These are phyloP conservation scores for Craspedostauros australis DNA, from an alignment of 108 stramenopile species.

Conservation along the genomic window DNA sequence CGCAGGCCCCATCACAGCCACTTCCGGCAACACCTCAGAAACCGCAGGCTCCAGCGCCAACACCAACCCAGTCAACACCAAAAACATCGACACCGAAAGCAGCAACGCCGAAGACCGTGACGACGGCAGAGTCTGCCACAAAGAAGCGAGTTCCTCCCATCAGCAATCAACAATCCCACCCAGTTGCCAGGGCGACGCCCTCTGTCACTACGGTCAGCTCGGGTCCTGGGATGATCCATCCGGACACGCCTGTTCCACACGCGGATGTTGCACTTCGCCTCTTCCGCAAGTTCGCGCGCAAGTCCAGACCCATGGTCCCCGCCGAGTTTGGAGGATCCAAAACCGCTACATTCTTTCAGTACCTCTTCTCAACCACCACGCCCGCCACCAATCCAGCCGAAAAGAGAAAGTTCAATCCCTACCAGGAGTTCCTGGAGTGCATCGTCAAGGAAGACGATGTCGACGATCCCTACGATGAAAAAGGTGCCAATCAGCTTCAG, in stretches of 20 bases:
- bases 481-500: background rate
- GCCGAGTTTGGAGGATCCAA: conserved; percentile 56
- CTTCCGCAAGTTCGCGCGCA: conserved; percentile 64
- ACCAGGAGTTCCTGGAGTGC: conserved; percentile 27
- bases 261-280: conserved; percentile 51
- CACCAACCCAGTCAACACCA: background rate
- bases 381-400: too few relatives aligned
- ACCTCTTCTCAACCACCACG: conserved; percentile 1
- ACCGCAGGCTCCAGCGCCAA: background rate
- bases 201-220: too few relatives aligned
- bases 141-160: too few relatives aligned
- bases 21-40: background rate
- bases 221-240: conserved; percentile 17
- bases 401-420: conserved; percentile 44
- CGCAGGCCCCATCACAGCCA: background rate
- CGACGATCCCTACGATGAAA: conserved; percentile 15
- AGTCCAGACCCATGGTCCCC: conserved; percentile 43
- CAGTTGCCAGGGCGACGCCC: too few relatives aligned
- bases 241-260: conserved; percentile 48
- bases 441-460: conserved; percentile 18
- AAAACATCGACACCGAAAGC: background rate
- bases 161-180: too few relatives aligned
- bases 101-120: background rate
- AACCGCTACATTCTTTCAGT: conserved; percentile 27
- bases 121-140: too few relatives aligned